Conservation (phyloP, 2,329 filamentous ascomycete genomes). For the Xylaria sp. region DNA sequence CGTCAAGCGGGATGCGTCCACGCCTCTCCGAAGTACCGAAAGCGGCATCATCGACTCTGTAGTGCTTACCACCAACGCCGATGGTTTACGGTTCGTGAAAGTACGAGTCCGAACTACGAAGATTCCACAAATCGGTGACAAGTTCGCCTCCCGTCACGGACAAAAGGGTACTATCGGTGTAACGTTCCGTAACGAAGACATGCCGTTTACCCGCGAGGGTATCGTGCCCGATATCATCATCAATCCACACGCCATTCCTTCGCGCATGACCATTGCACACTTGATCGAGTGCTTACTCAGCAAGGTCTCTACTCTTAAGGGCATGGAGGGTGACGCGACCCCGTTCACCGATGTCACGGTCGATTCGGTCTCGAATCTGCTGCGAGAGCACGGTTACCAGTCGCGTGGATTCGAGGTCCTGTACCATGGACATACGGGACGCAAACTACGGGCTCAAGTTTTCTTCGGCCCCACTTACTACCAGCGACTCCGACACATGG, state of each 20-base stretch:
- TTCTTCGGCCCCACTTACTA: slow-evolving; percentile 99
- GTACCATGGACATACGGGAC: slow-evolving; percentile 98
- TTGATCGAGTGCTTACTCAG: slow-evolving; percentile 98
- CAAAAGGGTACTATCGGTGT: slow-evolving; percentile 99
- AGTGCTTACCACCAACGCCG: slow-evolving; percentile 91
- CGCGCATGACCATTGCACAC: slow-evolving; percentile 99
- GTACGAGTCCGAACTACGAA: slow-evolving; percentile 97
- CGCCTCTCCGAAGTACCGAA: slow-evolving; percentile 92
- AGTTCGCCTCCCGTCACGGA: slow-evolving; percentile 98
- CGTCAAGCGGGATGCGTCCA: slow-evolving; percentile 94
- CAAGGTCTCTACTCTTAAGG: slow-evolving; percentile 93
- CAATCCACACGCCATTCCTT: slow-evolving; percentile 99
- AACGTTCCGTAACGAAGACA: slow-evolving; percentile 96
- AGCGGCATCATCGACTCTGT: slow-evolving; percentile 97
- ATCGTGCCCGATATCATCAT: slow-evolving; percentile 96
- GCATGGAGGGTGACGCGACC: slow-evolving; percentile 95
- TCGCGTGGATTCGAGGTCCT: slow-evolving; percentile 97
- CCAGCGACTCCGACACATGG: slow-evolving; percentile 98
- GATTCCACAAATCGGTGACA: slow-evolving; percentile 98
- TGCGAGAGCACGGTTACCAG: slow-evolving; percentile 92
- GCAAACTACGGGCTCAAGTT: slow-evolving; percentile 91
- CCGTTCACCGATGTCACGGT: slow-evolving; percentile 98
- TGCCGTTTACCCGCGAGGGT: slow-evolving; percentile 95
- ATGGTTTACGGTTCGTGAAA: slow-evolving; percentile 95
- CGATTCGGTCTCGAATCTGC: slow-evolving; percentile 86